A percentile compares a stretch with the other conserved stretches of the same genome.
Evolutionary conservation across 805 yeast genomes (phyloP).

Genomic region (Isabelozyma pseudorhagii): DNA sequence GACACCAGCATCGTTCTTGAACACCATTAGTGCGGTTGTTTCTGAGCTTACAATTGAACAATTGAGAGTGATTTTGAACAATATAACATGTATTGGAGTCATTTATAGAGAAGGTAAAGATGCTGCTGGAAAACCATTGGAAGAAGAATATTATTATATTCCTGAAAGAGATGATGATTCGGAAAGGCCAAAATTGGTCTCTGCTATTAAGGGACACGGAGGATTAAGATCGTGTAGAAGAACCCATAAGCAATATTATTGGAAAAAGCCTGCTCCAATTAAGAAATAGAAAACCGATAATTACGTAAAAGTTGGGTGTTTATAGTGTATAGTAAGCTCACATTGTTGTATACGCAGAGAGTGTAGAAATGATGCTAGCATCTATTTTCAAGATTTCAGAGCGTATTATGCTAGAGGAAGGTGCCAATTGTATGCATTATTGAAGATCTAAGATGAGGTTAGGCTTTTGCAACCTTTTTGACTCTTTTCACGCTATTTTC

Average conservation of each 20-base stretch:
- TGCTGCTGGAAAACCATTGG: conserved; percentile 93
- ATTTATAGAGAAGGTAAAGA: conserved; percentile 89
- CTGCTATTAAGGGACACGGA: conserved; percentile 76
- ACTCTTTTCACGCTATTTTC: neutral
- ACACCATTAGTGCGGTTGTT: conserved; percentile 56
- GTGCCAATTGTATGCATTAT: too few species aligned
- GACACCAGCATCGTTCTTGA: conserved; percentile 75
- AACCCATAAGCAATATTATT: conserved; percentile 85
- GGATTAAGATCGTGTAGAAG: conserved; percentile 84
- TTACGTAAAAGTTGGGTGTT: too few species aligned
- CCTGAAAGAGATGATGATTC: conserved; percentile 76
- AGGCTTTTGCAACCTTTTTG: neutral
- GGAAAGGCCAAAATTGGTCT: conserved; percentile 67
- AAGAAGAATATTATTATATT: conserved; percentile 89
- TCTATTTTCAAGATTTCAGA: too few species aligned
- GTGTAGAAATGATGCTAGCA: too few species aligned
- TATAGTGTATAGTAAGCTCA: neutral
- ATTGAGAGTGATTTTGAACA: conserved; percentile 42
- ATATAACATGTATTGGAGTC: conserved; percentile 70
- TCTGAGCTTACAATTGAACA: conserved; percentile 42
- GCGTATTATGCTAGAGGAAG: too few species aligned
- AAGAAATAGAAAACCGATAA: conserved; percentile 22
- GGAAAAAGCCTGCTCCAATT: conserved; percentile 59
- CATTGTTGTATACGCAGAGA: too few species aligned
- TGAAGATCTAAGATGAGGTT: too few species aligned